These are phyloP conservation scores for Rhodosporidiobolus sp. DNA, from an alignment of 768 basidiomycete species.

Conservation along the genomic window DNA sequence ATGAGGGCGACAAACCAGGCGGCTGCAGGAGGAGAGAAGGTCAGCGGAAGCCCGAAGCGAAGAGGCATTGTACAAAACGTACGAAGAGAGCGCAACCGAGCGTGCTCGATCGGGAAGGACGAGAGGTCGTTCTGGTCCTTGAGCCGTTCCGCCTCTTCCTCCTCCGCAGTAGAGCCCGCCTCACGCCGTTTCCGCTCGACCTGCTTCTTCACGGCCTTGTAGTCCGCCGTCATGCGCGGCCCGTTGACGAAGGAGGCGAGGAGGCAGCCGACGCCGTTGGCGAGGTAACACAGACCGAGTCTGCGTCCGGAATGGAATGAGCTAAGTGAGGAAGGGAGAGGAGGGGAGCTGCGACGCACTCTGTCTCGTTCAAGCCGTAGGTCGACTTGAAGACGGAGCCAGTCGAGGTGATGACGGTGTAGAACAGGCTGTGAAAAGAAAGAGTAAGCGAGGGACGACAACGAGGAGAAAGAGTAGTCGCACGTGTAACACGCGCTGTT, in stretches of 20 bases:
- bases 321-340: not conserved
- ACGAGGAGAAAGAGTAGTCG: not conserved
- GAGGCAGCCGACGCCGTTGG: conserved; percentile 68
- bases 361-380: conserved; percentile 63
- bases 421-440: conserved; percentile 53
- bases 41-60: too few relatives aligned
- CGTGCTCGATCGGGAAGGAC: conserved; percentile 45
- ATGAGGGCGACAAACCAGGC: conserved; percentile 34
- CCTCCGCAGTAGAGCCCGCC: conserved; percentile 4
- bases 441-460: not conserved
- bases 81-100: conserved; percentile 42
- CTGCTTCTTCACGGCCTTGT: conserved; percentile 51
- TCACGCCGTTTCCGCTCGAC: conserved; percentile 30
- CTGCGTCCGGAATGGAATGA: not conserved
- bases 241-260: conserved; percentile 63
- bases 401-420: conserved; percentile 61
- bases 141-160: conserved; percentile 36
- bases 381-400: conserved; percentile 60
- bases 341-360: conserved; percentile 27
- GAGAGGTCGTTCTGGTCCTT: conserved; percentile 42
- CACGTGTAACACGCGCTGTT: conserved; percentile 25
- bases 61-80: not conserved
- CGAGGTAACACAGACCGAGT: conserved; percentile 73
- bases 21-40: conserved; percentile 2
- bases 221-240: conserved; percentile 65